Base-by-base conservation (phyloP, 2,329 filamentous ascomycete species). In the Microdochium nivale region DNA sequence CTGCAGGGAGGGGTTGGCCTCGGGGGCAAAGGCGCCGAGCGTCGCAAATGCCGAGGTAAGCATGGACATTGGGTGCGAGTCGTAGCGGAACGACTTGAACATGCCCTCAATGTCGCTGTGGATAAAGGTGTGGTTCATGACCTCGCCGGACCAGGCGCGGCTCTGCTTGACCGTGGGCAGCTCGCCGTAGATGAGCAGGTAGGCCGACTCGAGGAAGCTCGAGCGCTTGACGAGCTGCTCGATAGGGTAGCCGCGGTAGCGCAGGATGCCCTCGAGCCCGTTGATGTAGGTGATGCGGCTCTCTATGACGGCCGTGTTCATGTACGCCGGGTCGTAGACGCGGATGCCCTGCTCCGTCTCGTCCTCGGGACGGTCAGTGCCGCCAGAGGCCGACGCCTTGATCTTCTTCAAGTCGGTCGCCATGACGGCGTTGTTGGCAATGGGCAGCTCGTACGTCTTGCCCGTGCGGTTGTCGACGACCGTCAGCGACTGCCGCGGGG, bases 331-430 rank as follows among this genome's bases (percentile, higher is more conserved):
- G 61, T 77, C 75, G 51, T 68, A 76, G 33, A 78, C 66, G 23
- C 74, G 62, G n/a, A 78, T 69, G 11, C 75, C 75, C 56, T 77
- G 73, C 10, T 65, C 66, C 2, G 70, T 74, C 64, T 76, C 73
- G 60, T 76, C 69, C 51, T 76, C 72, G 10, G 67, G 59, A 19
- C 70, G 67, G 56, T 69, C 69, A 49, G n/a, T n/a, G n/a, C 65
- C 56, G 11, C 60, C 56, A 16, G 51, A 48, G 49, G 56, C 53
- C 16, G 62, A 27, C 3, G 70, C 67, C 57, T 70, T 72, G 60
- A 78, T 76, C 60, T 74, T 73, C 60, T 77, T 77, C 65, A 77
- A 71, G 54, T 77, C 75, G 2, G 73, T 76, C 14, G 75, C 75
- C 27, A 66, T 65, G n/a, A 78, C 68, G 1, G 74, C 69, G 59